These are phyloP conservation scores for Artemisia tridentata DNA, from an alignment of 129 eudicot species.

Conservation along the genomic window DNA sequence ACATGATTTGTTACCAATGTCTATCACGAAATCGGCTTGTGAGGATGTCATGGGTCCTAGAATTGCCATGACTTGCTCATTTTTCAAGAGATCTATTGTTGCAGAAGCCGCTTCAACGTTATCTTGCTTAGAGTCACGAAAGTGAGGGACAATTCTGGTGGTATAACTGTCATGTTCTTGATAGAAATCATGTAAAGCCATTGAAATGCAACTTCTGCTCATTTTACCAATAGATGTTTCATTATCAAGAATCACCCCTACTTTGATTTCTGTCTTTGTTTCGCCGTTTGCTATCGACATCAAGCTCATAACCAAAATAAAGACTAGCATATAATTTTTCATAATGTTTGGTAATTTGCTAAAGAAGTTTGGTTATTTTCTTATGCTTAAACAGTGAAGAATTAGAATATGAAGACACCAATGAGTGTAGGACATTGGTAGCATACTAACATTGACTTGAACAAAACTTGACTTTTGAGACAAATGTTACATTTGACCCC, in stretches of 20 bases:
- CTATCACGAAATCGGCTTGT: not conserved
- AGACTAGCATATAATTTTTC: not conserved
- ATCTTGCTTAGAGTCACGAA: not conserved
- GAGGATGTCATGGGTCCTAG: slow-evolving; percentile 7
- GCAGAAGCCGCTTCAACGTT: not conserved
- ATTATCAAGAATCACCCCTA: not conserved
- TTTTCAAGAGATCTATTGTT: slow-evolving; percentile 9
- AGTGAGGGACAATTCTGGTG: not conserved
- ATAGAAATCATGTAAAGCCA: slow-evolving; percentile 7
- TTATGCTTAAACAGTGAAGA: not conserved
- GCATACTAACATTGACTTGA: too few relatives aligned
- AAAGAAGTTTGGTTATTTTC: not conserved
- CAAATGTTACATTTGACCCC: too few relatives aligned
- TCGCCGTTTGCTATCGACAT: not conserved
- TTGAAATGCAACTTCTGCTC: not conserved
- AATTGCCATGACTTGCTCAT: slow-evolving; percentile 5
- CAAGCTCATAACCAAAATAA: not conserved
- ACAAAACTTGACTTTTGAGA: too few relatives aligned
- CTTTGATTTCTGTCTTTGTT: not conserved
- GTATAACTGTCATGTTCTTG: not conserved
- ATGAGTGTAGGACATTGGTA: too few relatives aligned
- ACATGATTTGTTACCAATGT: slow-evolving; percentile 17
- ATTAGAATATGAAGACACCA: not conserved
- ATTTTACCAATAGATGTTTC: slow-evolving; percentile 2
- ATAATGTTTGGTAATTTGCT: not conserved